Percentiles rank a stretch among this genome's conserved stretches.
Conservation (phyloP, 495 filamentous ascomycete genomes). For the Podospora bellae-mahoneyi region DNA sequence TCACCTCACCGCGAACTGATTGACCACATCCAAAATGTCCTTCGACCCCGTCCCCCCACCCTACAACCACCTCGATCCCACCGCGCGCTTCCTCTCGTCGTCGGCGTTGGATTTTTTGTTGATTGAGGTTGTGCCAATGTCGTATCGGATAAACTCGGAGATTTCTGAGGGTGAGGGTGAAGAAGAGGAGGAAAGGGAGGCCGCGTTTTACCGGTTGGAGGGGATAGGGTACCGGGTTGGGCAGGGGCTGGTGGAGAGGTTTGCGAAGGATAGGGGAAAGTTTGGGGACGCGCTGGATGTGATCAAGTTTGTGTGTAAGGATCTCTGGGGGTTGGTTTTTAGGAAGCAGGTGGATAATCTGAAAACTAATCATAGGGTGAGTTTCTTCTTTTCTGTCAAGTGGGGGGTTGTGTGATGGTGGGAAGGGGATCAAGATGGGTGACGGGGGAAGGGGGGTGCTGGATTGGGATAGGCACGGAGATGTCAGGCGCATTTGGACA, state of each 20-base stretch:
- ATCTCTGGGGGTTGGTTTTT: constrained; percentile 91
- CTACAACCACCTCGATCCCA: constrained; percentile 71
- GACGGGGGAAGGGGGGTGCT: not conserved
- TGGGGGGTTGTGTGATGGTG: not conserved
- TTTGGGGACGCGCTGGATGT: constrained; percentile 84
- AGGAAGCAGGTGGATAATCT: constrained; percentile 97
- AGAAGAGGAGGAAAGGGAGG: constrained; percentile 77
- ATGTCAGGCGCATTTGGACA: not conserved
- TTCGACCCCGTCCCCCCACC: constrained; percentile 69
- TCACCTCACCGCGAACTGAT: not conserved
- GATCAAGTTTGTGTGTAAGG: constrained; percentile 98
- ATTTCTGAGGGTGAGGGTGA: constrained; percentile 39
- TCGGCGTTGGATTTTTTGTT: constrained; percentile 89
- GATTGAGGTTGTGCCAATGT: constrained; percentile 94
- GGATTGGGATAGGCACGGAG: too few species aligned
- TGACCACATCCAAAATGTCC: constrained; percentile 48
- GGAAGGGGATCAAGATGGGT: not conserved
- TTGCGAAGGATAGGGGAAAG: constrained; percentile 80
- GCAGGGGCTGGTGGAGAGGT: constrained; percentile 86
- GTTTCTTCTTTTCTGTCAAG: constrained; percentile 13
- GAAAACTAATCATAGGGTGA: constrained; percentile 92
- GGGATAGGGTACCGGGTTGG: constrained; percentile 86
- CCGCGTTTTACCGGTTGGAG: constrained; percentile 82
- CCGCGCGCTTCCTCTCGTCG: constrained; percentile 69
- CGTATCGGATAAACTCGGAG: constrained; percentile 70